These are phyloP conservation scores for Lichtheimia hyalospora DNA, from an alignment of 371 early-diverging fungal species.

Conservation along the genomic window DNA sequence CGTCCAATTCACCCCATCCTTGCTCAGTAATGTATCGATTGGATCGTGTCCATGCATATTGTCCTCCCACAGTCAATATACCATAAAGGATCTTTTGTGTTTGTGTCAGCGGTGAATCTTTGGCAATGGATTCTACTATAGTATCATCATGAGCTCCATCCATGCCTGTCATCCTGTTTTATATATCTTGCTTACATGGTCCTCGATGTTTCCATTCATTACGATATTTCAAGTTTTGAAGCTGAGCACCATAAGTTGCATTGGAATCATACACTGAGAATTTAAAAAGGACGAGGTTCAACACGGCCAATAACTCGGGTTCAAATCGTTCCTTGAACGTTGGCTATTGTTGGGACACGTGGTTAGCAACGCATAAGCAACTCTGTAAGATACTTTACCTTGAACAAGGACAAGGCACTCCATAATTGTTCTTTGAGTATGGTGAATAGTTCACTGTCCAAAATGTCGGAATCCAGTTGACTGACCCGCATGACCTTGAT, in stretches of 20 bases:
- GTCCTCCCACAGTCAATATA: conserved; percentile 66
- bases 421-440: conserved; percentile 79
- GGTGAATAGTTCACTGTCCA: conserved; percentile 75
- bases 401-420: conserved; percentile 61
- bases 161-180: not conserved
- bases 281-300: conserved; percentile 63
- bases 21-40: conserved; percentile 60
- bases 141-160: not conserved
- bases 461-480: conserved; percentile 86
- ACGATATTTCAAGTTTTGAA: conserved; percentile 75
- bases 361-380: not conserved
- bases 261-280: conserved; percentile 63
- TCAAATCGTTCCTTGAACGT: conserved; percentile 59
- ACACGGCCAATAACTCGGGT: conserved; percentile 56
- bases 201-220: conserved; percentile 69
- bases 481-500: conserved; percentile 77
- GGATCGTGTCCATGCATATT: conserved; percentile 70
- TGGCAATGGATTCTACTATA: conserved; percentile 61
- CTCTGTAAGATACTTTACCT: conserved; percentile 32
- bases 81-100: conserved; percentile 64
- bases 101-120: conserved; percentile 58
- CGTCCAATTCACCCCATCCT: conserved; percentile 82
- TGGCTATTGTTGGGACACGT: conserved; percentile 28
- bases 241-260: conserved; percentile 67
- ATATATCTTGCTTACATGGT: conserved; percentile 42